Base-by-base conservation (phyloP, 106 monocot genomes). In the Platanthera zijinensis region DNA sequence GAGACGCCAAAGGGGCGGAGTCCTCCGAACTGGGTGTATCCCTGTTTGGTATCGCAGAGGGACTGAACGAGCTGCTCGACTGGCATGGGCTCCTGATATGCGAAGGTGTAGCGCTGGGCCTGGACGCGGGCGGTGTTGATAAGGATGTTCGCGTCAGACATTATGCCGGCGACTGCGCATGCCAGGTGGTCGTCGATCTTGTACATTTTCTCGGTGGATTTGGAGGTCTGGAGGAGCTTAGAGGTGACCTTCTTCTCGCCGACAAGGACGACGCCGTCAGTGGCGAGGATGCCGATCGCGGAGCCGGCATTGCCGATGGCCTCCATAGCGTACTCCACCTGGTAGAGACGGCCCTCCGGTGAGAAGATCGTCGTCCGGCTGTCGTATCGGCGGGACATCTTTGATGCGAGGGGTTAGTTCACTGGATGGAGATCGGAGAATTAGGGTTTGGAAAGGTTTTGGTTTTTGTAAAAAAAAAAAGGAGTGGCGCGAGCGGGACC, bases 111-210 rank as follows among this genome's bases (percentile, higher is more conserved):
- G 64, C 95, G 85, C 85, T 95, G 95, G 30, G 95, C 95, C 84
- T 91, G 91, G 51, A 91, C 82, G n/a, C 95, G 89, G 46, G 95
- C 95, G 2, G 95, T 95, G 81, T 95, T 95, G 80, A 95, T 91
- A 57, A 95, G 95, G 78, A 95, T 95, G 82, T 95, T 95, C 56
- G 95, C 95, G 62, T 95, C 95, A 22, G 95, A 95, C 95, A 95
- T 95, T 80, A 95, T 95, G 5, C 95, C 95, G 63, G 95, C 95
- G 10, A 95, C 95, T 17, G 95, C 95, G 52, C 95, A 95, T 6
- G 91, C 89, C 8, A 95, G 80, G 75, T 95, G 95, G 82, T 89
- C 91, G 53, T 95, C 95, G 17, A 95, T 89, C 84, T 95, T 95
- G 85, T 95, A 95, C 95, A 95, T 95, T 69, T 95, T 95, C 67